Conservation (phyloP, 2,329 filamentous ascomycete genomes). For the Neofusicoccum parvum region DNA sequence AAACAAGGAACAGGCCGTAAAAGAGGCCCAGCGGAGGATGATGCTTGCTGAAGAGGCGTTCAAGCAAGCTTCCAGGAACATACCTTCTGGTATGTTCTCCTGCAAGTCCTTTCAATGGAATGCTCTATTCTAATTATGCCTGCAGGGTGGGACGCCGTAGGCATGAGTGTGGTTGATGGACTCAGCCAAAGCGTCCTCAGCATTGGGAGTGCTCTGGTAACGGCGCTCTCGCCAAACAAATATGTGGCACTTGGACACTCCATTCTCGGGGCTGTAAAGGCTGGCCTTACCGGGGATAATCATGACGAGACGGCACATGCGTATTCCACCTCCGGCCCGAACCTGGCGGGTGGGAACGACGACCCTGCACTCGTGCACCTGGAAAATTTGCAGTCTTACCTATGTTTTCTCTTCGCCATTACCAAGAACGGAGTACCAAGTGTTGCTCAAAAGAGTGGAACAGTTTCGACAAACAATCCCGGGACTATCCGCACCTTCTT, state of each 20-base stretch:
- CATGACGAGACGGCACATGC: background rate
- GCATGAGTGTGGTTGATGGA: background rate
- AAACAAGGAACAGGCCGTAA: background rate
- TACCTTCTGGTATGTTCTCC: background rate
- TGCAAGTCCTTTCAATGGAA: too few relatives aligned
- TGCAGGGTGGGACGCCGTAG: background rate
- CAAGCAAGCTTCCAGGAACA: constrained; percentile 2
- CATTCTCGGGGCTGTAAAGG: background rate
- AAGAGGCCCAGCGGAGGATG: background rate
- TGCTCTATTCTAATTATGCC: background rate
- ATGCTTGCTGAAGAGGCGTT: constrained; percentile 7
- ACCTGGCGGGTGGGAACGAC: background rate
- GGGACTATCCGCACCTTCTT: constrained; percentile 1
- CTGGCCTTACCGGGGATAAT: background rate
- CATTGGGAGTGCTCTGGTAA: constrained; percentile 6
- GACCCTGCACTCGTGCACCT: background rate
- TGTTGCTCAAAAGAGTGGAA: background rate
- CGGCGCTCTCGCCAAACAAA: constrained; percentile 1
- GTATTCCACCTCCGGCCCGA: background rate
- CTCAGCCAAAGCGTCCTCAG: constrained; percentile 5
- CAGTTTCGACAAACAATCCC: background rate
- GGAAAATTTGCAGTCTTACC: background rate
- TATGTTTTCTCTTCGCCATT: background rate
- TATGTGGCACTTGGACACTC: constrained; percentile 1
- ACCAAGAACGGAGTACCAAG: background rate